Evolutionary conservation across 257 asterid genomes (phyloP).

Genomic region (Ballota nigra): DNA sequence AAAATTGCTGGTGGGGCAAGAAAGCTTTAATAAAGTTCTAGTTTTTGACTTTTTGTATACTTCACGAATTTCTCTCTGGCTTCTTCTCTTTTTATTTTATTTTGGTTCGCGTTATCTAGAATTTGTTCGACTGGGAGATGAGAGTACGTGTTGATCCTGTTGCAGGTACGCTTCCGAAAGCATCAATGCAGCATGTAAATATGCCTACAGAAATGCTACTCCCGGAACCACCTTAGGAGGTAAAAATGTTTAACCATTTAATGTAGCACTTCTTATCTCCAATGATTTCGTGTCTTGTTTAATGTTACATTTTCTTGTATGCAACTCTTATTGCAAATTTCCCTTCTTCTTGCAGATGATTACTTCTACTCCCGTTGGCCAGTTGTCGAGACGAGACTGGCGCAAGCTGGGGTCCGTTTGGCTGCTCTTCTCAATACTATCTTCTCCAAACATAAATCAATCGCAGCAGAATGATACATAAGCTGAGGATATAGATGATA

Average conservation of each 20-base stretch:
- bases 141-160: slow-evolving; percentile 6
- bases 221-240: slow-evolving; percentile 93
- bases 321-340: not conserved
- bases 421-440: slow-evolving; percentile 77
- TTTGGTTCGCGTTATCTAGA: not conserved
- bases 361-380: slow-evolving; percentile 85
- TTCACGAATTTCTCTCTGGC: not conserved
- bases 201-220: slow-evolving; percentile 92
- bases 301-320: not conserved
- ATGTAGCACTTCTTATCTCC: slow-evolving; percentile 3
- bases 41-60: not conserved
- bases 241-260: slow-evolving; percentile 15
- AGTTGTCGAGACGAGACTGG: slow-evolving; percentile 73
- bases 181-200: slow-evolving; percentile 68
- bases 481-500: slow-evolving; percentile 20
- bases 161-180: slow-evolving; percentile 96
- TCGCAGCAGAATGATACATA: slow-evolving; percentile 47
- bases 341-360: slow-evolving; percentile 50
- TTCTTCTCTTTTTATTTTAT: not conserved
- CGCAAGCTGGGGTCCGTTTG: slow-evolving; percentile 79
- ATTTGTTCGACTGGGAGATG: too few species aligned
- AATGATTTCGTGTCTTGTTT: not conserved
- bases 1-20: not conserved
- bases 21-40: too few species aligned
- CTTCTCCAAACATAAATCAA: slow-evolving; percentile 37